Percentiles rank a stretch among this genome's conserved stretches.
phyloP scores from a whole-genome alignment of 176 grass and related monocot species.

The Paspalum notatum region DNA sequence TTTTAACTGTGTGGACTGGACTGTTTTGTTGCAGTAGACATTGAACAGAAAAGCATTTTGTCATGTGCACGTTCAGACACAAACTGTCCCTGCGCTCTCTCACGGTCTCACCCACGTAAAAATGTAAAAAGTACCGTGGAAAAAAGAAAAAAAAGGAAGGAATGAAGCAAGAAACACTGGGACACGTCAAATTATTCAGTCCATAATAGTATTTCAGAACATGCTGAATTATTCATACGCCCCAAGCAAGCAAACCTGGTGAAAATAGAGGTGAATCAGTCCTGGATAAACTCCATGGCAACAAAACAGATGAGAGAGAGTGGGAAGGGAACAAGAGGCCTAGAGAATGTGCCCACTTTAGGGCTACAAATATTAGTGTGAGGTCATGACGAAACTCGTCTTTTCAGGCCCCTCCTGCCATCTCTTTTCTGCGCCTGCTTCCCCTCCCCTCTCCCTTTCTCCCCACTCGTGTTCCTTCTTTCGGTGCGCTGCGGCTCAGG shows the following conservation, averaged over 20 bases:
- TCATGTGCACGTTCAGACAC: no score
- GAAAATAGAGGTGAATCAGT: neutral
- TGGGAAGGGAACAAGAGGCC: slow-evolving; percentile 38
- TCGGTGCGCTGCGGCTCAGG: slow-evolving; percentile 37
- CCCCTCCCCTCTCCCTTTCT: neutral
- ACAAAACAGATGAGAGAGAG: neutral
- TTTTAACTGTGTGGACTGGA: no score
- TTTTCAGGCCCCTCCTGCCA: slow-evolving; percentile 41
- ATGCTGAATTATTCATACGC: neutral
- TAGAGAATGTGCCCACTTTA: slow-evolving; percentile 41
- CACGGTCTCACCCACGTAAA: no score
- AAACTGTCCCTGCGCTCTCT: no score
- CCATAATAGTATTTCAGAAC: neutral
- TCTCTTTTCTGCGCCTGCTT: slow-evolving; percentile 18
- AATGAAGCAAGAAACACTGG: no score
- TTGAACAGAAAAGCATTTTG: no score
- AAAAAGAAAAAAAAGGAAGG: neutral
- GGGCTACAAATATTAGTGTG: slow-evolving; percentile 45
- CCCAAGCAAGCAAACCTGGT: neutral
- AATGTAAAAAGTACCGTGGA: no score
- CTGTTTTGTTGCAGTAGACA: no score
- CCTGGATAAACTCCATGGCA: slow-evolving; percentile 3
- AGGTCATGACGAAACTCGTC: slow-evolving; percentile 30
- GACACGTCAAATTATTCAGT: neutral
- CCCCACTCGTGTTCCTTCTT: slow-evolving; percentile 24